Base-by-base conservation (phyloP, 192 early-diverging fungal species). In the Oehlia diaphana region DNA sequence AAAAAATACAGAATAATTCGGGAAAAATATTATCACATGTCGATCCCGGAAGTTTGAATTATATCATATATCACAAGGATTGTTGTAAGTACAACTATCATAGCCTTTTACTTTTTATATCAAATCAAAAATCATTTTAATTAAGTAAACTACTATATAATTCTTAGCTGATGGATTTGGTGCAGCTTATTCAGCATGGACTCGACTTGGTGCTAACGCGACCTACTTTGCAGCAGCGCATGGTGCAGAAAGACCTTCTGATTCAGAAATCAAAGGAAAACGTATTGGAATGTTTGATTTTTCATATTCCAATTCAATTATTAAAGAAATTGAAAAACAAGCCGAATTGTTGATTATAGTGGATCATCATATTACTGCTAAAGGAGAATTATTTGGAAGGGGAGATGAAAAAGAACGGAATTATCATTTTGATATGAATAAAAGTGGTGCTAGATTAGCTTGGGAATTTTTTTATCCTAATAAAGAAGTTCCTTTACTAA, bases 381-480 rank as follows among this genome's bases (percentile, higher is more conserved):
- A 35, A 28, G n/a, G 23, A 9, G 14, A 26, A 26, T 28, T 72
- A 26, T 5, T 31, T 5, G 26, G 70, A 21, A 9, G 31, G 4
- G n/a, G 26, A 49, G 44, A 31, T 50, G 70, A 72, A 49, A 49
- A 72, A 9, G 44, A 72, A 72, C 42, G 9, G 3, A 72, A 72
- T 72, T 72, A 72, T 31, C 19, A 35, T 49, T 72, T 72, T 49
- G 70, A 72, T 26, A 49, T 72, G 70, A 12, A 72, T 49, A 72
- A 72, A 50, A 72, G 70, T 72, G 70, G 70, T n/a, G 70, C 70
- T n/a, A 72, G 70, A 26, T 72, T 72, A 49, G 70, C 70, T 4
- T 72, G 70, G 70, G 70, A 72, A 49, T 72, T 72, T n/a, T 72
- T 72, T 72, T 72, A 37, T 37, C 70, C 70, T 49, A n/a, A 49